phyloP scores from a whole-genome alignment of 2,329 filamentous ascomycete genomes.

The Ophiobolus disseminans region DNA sequence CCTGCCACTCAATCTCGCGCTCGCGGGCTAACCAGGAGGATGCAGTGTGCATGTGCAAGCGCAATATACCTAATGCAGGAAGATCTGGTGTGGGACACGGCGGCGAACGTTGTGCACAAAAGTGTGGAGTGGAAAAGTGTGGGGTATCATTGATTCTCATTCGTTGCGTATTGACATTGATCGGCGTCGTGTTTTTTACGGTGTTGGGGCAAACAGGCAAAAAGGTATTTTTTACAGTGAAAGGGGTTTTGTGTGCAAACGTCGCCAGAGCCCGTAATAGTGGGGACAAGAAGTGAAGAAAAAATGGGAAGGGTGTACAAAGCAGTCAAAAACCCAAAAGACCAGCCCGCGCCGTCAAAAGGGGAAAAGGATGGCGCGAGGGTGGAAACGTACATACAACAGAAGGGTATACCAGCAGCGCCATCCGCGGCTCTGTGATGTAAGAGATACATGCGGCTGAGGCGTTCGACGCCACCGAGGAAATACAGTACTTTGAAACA shows the following conservation, averaged over 20 bases:
- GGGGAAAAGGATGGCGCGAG: not conserved
- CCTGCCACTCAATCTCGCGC: too few species aligned
- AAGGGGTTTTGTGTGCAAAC: constrained; percentile 4
- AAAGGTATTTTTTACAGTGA: constrained; percentile 23
- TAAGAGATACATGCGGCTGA: constrained; percentile 8
- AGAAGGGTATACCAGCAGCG: constrained; percentile 44
- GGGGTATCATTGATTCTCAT: constrained; percentile 29
- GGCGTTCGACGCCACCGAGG: constrained; percentile 7
- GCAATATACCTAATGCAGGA: constrained; percentile 12
- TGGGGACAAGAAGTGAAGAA: constrained; percentile 6
- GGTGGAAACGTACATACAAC: constrained; percentile 39
- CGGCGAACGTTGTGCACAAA: constrained; percentile 1
- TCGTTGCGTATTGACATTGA: constrained; percentile 17
- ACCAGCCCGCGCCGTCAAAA: not conserved
- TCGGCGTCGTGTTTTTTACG: constrained; percentile 15
- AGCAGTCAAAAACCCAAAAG: not conserved
- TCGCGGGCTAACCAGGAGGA: too few species aligned
- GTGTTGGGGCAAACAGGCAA: too few species aligned
- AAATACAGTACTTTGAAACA: constrained; percentile 7
- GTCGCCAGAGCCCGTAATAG: not conserved
- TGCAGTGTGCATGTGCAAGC: too few species aligned
- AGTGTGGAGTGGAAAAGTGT: constrained; percentile 9
- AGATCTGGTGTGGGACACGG: not conserved
- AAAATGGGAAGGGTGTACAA: constrained; percentile 8
- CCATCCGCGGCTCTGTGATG: constrained; percentile 21